These are phyloP conservation scores for Gaeumannomyces tritici DNA, from an alignment of 2,329 filamentous ascomycete genomes.

Conservation along the genomic window DNA sequence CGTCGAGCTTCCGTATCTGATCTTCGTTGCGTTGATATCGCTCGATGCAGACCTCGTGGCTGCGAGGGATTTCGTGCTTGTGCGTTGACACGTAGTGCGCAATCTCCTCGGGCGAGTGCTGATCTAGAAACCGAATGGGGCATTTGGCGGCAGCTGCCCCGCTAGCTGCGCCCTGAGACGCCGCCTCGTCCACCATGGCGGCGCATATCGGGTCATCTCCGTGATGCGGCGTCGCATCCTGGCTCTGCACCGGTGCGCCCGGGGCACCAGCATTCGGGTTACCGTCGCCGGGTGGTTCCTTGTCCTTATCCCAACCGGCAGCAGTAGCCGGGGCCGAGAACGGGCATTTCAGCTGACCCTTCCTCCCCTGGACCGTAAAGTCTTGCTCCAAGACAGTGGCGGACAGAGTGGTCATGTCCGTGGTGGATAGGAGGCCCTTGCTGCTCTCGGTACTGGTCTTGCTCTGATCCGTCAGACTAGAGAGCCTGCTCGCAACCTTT, in stretches of 20 bases:
- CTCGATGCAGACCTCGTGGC: conserved; percentile 85
- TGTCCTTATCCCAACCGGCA: conserved; percentile 2
- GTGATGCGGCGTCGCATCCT: conserved; percentile 35
- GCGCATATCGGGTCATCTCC: conserved; percentile 53
- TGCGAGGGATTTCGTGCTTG: conserved; percentile 89
- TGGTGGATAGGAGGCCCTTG: conserved; percentile 32
- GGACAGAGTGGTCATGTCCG: conserved; percentile 47
- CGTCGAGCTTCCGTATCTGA: conserved; percentile 79
- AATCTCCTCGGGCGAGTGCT: conserved; percentile 87
- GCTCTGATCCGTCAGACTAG: conserved; percentile 37
- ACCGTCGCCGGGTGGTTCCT: conserved; percentile 6
- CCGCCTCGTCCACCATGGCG: conserved; percentile 51
- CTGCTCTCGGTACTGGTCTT: conserved; percentile 37
- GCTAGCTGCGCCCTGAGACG: conserved; percentile 39
- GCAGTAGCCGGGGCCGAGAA: conserved; percentile 46
- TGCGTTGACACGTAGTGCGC: conserved; percentile 90
- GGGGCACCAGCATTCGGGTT: conserved; percentile 13
- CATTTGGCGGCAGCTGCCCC: conserved; percentile 55
- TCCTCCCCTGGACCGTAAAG: conserved; percentile 78
- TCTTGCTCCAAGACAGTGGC: conserved; percentile 67
- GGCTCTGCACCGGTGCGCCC: conserved; percentile 8
- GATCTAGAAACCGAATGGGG: conserved; percentile 85
- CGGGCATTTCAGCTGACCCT: conserved; percentile 71
- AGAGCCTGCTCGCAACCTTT: conserved; percentile 44
- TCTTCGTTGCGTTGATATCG: conserved; percentile 81